These are phyloP conservation scores for Calonectria montana DNA, from an alignment of 2,329 filamentous ascomycete genomes.

Conservation along the genomic window DNA sequence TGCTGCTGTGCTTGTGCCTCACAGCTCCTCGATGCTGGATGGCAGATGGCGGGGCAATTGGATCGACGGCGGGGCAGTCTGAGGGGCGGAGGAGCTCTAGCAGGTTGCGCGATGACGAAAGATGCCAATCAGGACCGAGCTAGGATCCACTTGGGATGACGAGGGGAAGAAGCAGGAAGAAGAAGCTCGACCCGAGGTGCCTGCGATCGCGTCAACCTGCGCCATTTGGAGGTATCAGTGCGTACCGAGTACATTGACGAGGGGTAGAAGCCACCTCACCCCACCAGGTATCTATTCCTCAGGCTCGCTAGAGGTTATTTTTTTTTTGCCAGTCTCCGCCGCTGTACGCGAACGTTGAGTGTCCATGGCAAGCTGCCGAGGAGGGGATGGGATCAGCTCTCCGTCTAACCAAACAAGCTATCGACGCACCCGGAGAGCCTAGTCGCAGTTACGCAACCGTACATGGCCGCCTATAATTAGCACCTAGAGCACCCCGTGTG, in stretches of 20 bases:
- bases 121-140: slow-evolving; percentile 35
- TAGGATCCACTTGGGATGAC: slow-evolving; percentile 41
- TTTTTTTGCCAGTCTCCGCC: background rate
- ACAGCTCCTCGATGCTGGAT: slow-evolving; percentile 35
- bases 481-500: background rate
- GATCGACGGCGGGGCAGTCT: slow-evolving; percentile 44
- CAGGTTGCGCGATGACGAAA: slow-evolving; percentile 37
- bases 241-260: background rate
- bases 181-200: slow-evolving; percentile 29
- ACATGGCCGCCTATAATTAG: slow-evolving; percentile 17
- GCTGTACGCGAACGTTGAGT: slow-evolving; percentile 13
- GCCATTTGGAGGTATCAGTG: background rate
- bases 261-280: background rate
- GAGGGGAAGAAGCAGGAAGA: slow-evolving; percentile 41
- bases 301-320: background rate
- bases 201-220: background rate
- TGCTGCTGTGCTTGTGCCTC: slow-evolving; percentile 17
- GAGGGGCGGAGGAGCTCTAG: slow-evolving; percentile 14
- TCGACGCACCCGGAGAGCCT: background rate
- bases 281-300: too few relatives aligned
- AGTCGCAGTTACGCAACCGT: background rate
- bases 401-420: background rate
- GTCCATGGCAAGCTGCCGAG: background rate
- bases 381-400: background rate
- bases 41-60: slow-evolving; percentile 42